These are phyloP conservation scores for Nymphaea thermarum DNA, from an alignment of 164 flowering plant species.

Conservation along the genomic window DNA sequence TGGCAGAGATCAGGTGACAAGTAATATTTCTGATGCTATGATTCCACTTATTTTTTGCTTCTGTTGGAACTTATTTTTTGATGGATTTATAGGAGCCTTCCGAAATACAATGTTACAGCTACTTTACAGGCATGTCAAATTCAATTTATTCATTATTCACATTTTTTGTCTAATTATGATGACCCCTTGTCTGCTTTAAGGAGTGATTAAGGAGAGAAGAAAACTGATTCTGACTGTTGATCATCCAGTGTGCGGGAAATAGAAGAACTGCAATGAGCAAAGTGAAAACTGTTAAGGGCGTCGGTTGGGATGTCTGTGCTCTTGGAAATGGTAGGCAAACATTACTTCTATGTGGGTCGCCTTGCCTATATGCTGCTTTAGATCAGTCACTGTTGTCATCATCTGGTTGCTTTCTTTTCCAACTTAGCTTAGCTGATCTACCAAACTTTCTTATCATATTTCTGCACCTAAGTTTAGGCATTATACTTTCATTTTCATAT, in stretches of 20 bases:
- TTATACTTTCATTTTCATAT: no score
- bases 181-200: neutral
- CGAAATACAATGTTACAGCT: constrained; percentile 76
- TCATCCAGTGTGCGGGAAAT: constrained; percentile 90
- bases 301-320: constrained; percentile 96
- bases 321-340: constrained; percentile 64
- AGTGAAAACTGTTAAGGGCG: constrained; percentile 66
- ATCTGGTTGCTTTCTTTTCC: no score
- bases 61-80: neutral
- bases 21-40: neutral
- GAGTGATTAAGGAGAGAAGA: no score
- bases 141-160: no score
- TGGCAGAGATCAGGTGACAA: constrained; percentile 74
- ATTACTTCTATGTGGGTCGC: no score
- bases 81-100: constrained; percentile 55
- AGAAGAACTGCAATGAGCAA: constrained; percentile 99
- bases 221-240: neutral
- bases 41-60: neutral
- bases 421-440: no score
- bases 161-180: neutral
- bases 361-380: no score
- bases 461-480: no score
- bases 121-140: constrained; percentile 53
- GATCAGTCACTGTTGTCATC: no score
- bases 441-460: no score